Percentiles rank a stretch among this genome's conserved stretches.
These are phyloP conservation scores for Yamadazyma taylorii DNA, from an alignment of 1,139 yeast genomes.

Conservation along the genomic window DNA sequence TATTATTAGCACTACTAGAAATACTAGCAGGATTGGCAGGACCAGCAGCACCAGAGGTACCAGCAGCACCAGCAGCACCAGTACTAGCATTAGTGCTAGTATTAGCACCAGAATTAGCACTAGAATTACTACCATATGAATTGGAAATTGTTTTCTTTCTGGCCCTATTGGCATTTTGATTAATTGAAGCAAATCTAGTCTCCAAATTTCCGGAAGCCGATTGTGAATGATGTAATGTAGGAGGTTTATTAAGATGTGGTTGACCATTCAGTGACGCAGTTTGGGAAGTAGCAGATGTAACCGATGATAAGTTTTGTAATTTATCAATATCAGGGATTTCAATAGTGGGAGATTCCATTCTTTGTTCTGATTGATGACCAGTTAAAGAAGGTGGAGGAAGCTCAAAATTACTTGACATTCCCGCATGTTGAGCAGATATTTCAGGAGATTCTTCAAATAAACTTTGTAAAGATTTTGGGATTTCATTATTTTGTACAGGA, in stretches of 20 bases:
- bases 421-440: slow-evolving; percentile 10
- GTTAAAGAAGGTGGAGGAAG: slow-evolving; percentile 18
- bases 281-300: slow-evolving; percentile 10
- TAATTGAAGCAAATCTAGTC: slow-evolving; percentile 27
- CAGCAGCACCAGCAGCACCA: too few relatives aligned
- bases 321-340: slow-evolving; percentile 49
- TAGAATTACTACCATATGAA: slow-evolving; percentile 25
- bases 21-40: too few relatives aligned
- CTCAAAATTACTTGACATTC: slow-evolving; percentile 13
- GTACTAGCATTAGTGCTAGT: too few relatives aligned
- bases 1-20: too few relatives aligned
- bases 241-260: slow-evolving; percentile 43
- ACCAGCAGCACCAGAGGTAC: too few relatives aligned
- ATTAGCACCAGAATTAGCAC: slow-evolving; percentile 13
- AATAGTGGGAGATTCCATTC: slow-evolving; percentile 45
- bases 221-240: slow-evolving; percentile 49
- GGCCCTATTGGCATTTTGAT: slow-evolving; percentile 23
- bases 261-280: slow-evolving; percentile 15
- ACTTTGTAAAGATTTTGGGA: slow-evolving; percentile 72
- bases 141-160: slow-evolving; percentile 45
- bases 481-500: slow-evolving; percentile 32
- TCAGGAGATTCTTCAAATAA: slow-evolving; percentile 54
- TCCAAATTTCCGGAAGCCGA: slow-evolving; percentile 48
- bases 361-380: slow-evolving; percentile 10
- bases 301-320: slow-evolving; percentile 23